Percentiles rank a stretch among this genome's conserved stretches.
Evolutionary conservation across 78 protist genomes (phyloP).

Genomic region (Mastigamoeba balamuthi): DNA sequence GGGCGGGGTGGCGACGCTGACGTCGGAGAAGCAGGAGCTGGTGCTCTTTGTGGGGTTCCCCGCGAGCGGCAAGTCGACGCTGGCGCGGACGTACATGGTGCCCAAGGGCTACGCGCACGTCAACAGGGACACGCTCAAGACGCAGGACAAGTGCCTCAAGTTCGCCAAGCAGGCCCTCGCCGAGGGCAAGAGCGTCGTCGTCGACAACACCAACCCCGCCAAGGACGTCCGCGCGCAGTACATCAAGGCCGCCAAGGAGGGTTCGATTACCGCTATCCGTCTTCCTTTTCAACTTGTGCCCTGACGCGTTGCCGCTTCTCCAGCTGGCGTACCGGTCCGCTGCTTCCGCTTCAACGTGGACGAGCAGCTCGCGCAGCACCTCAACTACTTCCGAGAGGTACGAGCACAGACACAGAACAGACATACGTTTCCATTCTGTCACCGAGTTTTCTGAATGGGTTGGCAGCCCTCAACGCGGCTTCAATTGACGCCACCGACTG

Average conservation of each 20-base stretch:
- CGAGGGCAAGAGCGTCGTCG: constrained; percentile 31
- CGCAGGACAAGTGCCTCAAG: constrained; percentile 18
- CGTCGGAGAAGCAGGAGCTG: constrained; percentile 29
- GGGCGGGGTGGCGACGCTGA: background rate
- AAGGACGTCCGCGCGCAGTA: constrained; percentile 5
- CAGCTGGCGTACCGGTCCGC: constrained; percentile 17
- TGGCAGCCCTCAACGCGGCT: no score
- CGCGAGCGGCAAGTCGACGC: constrained; percentile 64
- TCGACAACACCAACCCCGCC: constrained; percentile 64
- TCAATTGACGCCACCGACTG: no score
- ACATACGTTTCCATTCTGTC: no score
- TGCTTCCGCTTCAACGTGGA: constrained; percentile 25
- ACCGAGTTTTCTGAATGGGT: no score
- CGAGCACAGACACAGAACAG: no score
- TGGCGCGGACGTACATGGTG: constrained; percentile 18
- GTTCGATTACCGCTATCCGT: background rate
- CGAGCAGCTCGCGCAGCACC: constrained; percentile 28
- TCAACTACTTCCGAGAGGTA: constrained; percentile 53
- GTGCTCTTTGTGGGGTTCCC: constrained; percentile 62
- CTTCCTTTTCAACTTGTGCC: background rate
- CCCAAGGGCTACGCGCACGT: constrained; percentile 53
- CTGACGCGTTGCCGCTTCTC: background rate
- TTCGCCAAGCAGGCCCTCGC: constrained; percentile 17
- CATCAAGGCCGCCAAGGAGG: constrained; percentile 4
- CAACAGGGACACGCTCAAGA: constrained; percentile 43